phyloP scores from a whole-genome alignment of 257 asterid species.

The Datura wrightii region DNA sequence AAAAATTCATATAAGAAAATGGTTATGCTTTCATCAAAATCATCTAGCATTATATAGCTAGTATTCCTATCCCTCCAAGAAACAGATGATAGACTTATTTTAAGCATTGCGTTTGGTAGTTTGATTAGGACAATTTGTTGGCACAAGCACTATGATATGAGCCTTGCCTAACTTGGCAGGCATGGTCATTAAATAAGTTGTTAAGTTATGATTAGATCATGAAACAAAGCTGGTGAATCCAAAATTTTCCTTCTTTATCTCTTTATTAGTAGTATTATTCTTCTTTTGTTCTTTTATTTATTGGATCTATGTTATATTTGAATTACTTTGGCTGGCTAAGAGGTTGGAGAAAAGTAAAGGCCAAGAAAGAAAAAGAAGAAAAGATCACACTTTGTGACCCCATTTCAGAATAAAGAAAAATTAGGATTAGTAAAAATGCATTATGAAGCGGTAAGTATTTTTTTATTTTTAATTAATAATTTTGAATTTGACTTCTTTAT shows the following conservation, averaged over 20 bases:
- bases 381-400: slow-evolving; percentile 27
- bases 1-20: not conserved
- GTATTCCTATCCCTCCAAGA: not conserved
- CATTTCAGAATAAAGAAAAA: slow-evolving; percentile 26
- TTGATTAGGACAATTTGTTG: slow-evolving; percentile 3
- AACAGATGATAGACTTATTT: not conserved
- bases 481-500: not conserved
- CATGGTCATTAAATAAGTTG: not conserved
- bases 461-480: not conserved
- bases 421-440: not conserved
- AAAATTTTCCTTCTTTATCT: not conserved
- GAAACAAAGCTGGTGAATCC: slow-evolving; percentile 10
- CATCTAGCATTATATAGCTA: not conserved
- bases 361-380: not conserved
- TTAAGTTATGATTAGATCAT: not conserved
- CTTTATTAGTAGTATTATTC: not conserved
- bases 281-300: not conserved
- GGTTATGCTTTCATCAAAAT: not conserved
- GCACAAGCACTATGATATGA: not conserved
- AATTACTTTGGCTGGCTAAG: slow-evolving; percentile 22
- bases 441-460: not conserved
- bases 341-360: not conserved
- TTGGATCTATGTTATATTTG: slow-evolving; percentile 9
- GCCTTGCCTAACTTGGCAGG: slow-evolving; percentile 22
- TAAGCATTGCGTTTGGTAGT: slow-evolving; percentile 6